Evolutionary conservation across 2,329 filamentous ascomycete species (phyloP).

Genomic region (Aureobasidium lini): DNA sequence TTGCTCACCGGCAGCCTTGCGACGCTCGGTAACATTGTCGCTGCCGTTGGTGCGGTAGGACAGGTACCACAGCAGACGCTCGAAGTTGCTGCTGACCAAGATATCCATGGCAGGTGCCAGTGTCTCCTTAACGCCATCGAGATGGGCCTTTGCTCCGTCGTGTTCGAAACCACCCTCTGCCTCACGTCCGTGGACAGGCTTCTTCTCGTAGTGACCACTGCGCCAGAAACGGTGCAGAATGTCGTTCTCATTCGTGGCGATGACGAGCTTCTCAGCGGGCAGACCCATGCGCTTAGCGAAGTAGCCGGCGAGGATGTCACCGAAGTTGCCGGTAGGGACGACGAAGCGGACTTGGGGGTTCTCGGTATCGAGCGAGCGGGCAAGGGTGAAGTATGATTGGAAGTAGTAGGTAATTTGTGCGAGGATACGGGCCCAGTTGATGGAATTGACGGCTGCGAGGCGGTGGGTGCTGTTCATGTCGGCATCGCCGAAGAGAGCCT

Average conservation of each 20-base stretch:
- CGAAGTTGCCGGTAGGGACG: conserved; percentile 93
- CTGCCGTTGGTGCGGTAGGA: conserved; percentile 59
- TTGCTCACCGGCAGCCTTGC: conserved; percentile 57
- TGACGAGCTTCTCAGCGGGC: conserved; percentile 77
- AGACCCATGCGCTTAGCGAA: conserved; percentile 88
- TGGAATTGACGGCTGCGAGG: conserved; percentile 90
- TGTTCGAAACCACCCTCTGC: conserved; percentile 48
- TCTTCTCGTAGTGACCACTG: conserved; percentile 83
- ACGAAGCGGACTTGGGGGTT: conserved; percentile 69
- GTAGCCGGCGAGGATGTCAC: conserved; percentile 87
- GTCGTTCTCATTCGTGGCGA: conserved; percentile 96
- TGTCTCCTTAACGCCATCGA: conserved; percentile 78
- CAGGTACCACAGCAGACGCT: conserved; percentile 89
- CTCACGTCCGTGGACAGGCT: conserved; percentile 51
- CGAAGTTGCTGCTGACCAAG: conserved; percentile 91
- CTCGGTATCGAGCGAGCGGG: conserved; percentile 41
- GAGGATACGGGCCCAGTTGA: conserved; percentile 92
- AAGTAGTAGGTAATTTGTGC: conserved; percentile 98
- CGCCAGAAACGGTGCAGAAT: conserved; percentile 95
- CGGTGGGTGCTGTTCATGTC: conserved; percentile 76
- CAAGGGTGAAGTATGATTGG: conserved; percentile 83
- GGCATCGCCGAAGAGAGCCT: conserved; percentile 80
- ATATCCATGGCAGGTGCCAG: conserved; percentile 97
- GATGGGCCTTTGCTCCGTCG: conserved; percentile 55
- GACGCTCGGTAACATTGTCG: conserved; percentile 36